Conservation (phyloP, 352 stramenopile species). For the Phytophthora lateralis region DNA sequence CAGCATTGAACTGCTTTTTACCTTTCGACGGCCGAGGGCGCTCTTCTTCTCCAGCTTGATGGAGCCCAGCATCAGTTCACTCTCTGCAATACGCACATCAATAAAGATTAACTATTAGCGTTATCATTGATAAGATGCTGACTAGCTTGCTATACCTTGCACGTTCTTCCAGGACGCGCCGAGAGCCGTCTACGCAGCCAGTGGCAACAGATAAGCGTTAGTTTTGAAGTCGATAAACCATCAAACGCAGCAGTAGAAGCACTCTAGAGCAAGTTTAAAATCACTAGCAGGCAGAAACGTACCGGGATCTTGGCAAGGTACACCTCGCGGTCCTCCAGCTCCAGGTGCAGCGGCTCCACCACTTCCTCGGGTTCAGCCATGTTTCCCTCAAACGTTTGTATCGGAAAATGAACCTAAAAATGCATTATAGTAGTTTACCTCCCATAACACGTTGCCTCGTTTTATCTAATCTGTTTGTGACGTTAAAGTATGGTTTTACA, state of each 20-base stretch:
- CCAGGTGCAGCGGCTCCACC: constrained; percentile 89
- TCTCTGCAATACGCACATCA: constrained; percentile 48
- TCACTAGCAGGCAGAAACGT: constrained; percentile 15
- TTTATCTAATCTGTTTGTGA: not conserved
- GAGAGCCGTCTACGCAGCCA: constrained; percentile 57
- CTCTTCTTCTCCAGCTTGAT: constrained; percentile 86
- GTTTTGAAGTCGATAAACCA: constrained; percentile 5
- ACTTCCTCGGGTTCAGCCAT: constrained; percentile 89
- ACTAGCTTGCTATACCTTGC: constrained; percentile 48
- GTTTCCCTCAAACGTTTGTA: constrained; percentile 1
- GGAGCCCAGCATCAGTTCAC: constrained; percentile 81
- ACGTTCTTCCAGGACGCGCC: constrained; percentile 84
- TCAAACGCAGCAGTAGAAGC: not conserved
- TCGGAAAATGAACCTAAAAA: constrained; percentile 1
- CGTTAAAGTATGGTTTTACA: not conserved
- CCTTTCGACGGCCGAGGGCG: constrained; percentile 74
- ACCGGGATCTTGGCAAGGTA: constrained; percentile 90
- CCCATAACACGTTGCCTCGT: not conserved
- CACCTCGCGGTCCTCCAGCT: constrained; percentile 87
- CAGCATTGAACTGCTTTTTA: constrained; percentile 14
- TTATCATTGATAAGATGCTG: not conserved
- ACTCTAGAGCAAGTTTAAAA: constrained; percentile 1
- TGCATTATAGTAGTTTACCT: not conserved
- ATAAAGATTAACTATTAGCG: not conserved
- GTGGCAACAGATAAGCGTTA: constrained; percentile 9